These are phyloP conservation scores for Saccharomycopsis sp. DNA, from an alignment of 805 yeast species.

Conservation along the genomic window DNA sequence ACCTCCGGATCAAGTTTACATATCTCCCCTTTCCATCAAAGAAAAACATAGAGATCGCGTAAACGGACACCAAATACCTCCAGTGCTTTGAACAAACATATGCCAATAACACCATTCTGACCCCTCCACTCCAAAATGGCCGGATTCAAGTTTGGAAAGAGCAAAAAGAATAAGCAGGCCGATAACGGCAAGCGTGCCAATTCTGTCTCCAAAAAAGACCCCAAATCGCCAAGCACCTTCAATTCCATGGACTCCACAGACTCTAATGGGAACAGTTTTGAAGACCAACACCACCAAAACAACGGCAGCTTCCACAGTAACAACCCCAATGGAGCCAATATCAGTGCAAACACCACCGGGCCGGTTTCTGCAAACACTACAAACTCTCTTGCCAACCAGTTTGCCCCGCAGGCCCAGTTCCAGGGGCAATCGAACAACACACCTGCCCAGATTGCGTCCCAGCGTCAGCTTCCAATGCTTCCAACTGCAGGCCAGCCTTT, in stretches of 20 bases:
- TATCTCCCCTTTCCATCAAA: too few species aligned
- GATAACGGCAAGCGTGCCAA: constrained; percentile 8
- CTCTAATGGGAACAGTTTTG: not conserved
- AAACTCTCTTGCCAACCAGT: constrained; percentile 11
- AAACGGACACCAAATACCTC: too few species aligned
- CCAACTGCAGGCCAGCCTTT: constrained; percentile 20
- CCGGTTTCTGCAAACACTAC: constrained; percentile 8
- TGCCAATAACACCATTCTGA: too few species aligned
- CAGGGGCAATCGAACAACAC: constrained; percentile 11
- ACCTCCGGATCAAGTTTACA: too few species aligned
- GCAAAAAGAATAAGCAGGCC: constrained; percentile 33
- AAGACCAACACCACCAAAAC: not conserved
- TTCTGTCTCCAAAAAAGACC: constrained; percentile 14
- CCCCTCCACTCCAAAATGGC: constrained; percentile 44
- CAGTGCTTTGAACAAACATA: too few species aligned
- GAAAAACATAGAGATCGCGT: too few species aligned
- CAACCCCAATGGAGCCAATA: not conserved
- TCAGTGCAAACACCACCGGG: constrained; percentile 19
- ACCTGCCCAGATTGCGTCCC: constrained; percentile 12
- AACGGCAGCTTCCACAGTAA: not conserved
- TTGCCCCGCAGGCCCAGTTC: constrained; percentile 20
- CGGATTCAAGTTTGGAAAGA: constrained; percentile 49
- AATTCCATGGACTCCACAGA: constrained; percentile 20
- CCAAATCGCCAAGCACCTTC: constrained; percentile 21
- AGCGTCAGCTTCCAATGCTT: constrained; percentile 18